Conservation (phyloP, 345 rosid species). For the Mangifera indica region DNA sequence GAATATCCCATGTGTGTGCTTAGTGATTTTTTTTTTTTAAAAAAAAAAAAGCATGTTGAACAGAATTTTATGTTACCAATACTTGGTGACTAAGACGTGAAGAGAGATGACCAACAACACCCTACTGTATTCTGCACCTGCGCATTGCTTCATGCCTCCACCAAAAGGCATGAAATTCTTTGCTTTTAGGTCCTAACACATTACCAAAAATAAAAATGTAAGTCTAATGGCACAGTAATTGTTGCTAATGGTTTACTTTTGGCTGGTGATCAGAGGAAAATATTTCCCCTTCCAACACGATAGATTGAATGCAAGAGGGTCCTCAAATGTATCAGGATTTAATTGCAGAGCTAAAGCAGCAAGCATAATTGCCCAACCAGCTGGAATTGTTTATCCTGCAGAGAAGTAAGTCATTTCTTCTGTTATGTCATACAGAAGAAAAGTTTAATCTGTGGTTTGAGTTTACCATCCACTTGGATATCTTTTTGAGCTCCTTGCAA, state of each 20-base stretch:
- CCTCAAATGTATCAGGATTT: conserved; percentile 25
- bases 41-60: too few relatives aligned
- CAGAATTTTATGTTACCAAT: conserved; percentile 10
- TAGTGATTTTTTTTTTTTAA: too few relatives aligned
- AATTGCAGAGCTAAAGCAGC: conserved; percentile 19
- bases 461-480: conserved; percentile 22
- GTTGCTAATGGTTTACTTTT: neutral
- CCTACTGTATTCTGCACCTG: conserved; percentile 25
- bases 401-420: neutral
- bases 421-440: neutral
- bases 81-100: conserved; percentile 28
- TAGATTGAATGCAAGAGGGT: conserved; percentile 35
- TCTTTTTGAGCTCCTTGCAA: conserved; percentile 25
- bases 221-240: neutral
- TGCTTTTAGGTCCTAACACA: conserved; percentile 15
- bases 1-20: too few relatives aligned
- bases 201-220: neutral
- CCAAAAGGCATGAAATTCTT: conserved; percentile 31
- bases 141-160: conserved; percentile 28
- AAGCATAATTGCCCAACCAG: conserved; percentile 29
- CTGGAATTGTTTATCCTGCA: conserved; percentile 34
- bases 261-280: neutral
- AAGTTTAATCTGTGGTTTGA: neutral
- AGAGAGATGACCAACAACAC: conserved; percentile 19
- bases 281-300: conserved; percentile 32